Conservation (phyloP, 2,329 filamentous ascomycete species). For the Rugonectria rugulosa region DNA sequence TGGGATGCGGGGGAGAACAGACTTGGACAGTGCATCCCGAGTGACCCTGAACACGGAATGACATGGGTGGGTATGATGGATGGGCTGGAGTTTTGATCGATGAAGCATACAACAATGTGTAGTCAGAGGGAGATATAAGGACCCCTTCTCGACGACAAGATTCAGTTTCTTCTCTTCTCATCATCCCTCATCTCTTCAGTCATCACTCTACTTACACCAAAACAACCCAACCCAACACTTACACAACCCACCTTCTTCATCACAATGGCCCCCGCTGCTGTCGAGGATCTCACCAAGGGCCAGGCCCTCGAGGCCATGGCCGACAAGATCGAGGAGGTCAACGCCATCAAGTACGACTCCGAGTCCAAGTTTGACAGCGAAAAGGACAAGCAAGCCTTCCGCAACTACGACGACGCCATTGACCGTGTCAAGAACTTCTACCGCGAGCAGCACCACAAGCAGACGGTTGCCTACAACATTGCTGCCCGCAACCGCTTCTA, state of each 20-base stretch:
- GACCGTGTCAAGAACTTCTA: conserved; percentile 90
- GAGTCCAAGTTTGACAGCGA: conserved; percentile 73
- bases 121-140: conserved; percentile 24
- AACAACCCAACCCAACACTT: background rate
- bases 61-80: too few relatives aligned
- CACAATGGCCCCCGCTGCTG: conserved; percentile 38
- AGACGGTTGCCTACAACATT: conserved; percentile 85
- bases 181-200: conserved; percentile 12
- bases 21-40: conserved; percentile 23
- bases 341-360: conserved; percentile 58
- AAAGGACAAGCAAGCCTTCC: conserved; percentile 82
- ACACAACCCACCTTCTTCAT: background rate
- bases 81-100: too few relatives aligned
- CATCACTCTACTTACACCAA: background rate
- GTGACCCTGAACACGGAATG: too few relatives aligned
- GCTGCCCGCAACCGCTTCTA: conserved; percentile 70
- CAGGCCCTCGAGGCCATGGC: conserved; percentile 57
- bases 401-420: conserved; percentile 84
- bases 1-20: conserved; percentile 28
- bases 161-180: conserved; percentile 13
- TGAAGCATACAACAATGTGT: too few relatives aligned
- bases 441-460: conserved; percentile 73
- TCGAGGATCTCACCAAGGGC: conserved; percentile 36
- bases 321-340: conserved; percentile 59
- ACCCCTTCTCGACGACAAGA: conserved; percentile 9